A percentile compares a stretch with the other conserved stretches of the same genome.
phyloP scores from a whole-genome alignment of 1,139 yeast genomes.

The Suhomyces bribrorum region DNA sequence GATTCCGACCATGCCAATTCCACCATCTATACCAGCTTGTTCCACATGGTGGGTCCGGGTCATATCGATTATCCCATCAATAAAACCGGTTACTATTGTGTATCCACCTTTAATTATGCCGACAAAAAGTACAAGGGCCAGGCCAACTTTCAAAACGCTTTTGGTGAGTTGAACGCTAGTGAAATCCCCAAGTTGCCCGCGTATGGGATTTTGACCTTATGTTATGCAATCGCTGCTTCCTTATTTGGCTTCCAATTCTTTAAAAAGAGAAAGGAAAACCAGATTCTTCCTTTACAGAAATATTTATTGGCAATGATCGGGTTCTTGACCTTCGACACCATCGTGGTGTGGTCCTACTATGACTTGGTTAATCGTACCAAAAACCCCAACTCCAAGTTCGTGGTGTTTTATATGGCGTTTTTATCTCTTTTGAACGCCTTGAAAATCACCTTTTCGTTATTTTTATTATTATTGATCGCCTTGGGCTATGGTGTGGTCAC shows the following conservation, averaged over 20 bases:
- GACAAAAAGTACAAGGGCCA: constrained; percentile 56
- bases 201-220: constrained; percentile 81
- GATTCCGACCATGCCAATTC: constrained; percentile 45
- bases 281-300: constrained; percentile 85
- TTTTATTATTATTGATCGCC: constrained; percentile 79
- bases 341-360: constrained; percentile 89
- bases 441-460: constrained; percentile 86
- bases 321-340: constrained; percentile 80
- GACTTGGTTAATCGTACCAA: constrained; percentile 71
- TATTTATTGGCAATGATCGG: constrained; percentile 84
- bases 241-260: constrained; percentile 84
- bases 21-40: constrained; percentile 56
- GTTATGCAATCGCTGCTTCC: constrained; percentile 78
- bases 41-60: constrained; percentile 60
- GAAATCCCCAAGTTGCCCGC: constrained; percentile 90
- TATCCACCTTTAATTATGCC: constrained; percentile 54
- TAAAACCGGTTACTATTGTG: constrained; percentile 89
- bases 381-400: constrained; percentile 49
- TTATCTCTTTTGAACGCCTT: constrained; percentile 77
- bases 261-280: constrained; percentile 74
- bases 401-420: constrained; percentile 72
- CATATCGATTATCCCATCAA: constrained; percentile 64
- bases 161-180: constrained; percentile 83
- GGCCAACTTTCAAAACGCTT: constrained; percentile 85
- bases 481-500: constrained; percentile 93